A percentile compares a stretch with the other conserved stretches of the same genome.
phyloP scores from a whole-genome alignment of 352 stramenopile genomes.

The Phytopythium vexans region DNA sequence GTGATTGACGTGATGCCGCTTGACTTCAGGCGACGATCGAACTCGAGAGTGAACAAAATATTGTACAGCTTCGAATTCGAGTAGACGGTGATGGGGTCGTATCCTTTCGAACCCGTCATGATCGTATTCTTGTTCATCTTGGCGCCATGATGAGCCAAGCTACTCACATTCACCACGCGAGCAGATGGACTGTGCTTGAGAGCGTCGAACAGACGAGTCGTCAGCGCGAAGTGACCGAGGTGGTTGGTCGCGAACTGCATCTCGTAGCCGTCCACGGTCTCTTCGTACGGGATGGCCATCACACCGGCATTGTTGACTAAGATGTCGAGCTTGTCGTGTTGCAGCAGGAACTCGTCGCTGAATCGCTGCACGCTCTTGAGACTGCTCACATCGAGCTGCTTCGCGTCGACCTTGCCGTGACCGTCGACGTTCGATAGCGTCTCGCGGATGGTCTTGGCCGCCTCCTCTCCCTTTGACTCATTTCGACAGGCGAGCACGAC shows the following conservation, averaged over 20 bases:
- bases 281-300: slow-evolving; percentile 29
- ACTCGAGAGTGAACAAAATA: slow-evolving; percentile 32
- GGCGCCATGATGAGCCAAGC: slow-evolving; percentile 17
- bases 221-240: slow-evolving; percentile 49
- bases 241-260: slow-evolving; percentile 55
- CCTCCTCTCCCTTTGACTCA: neutral
- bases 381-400: slow-evolving; percentile 34
- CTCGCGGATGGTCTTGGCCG: neutral
- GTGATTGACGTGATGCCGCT: slow-evolving; percentile 1
- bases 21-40: slow-evolving; percentile 21
- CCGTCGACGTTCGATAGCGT: neutral
- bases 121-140: slow-evolving; percentile 14
- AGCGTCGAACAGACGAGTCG: slow-evolving; percentile 19
- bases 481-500: slow-evolving; percentile 8
- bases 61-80: slow-evolving; percentile 34
- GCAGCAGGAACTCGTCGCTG: slow-evolving; percentile 16
- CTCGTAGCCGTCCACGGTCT: slow-evolving; percentile 28
- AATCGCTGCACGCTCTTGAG: slow-evolving; percentile 36
- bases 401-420: slow-evolving; percentile 18
- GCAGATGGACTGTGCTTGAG: slow-evolving; percentile 13
- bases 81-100: slow-evolving; percentile 22
- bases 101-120: slow-evolving; percentile 16
- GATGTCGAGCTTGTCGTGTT: slow-evolving; percentile 29
- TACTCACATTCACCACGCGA: slow-evolving; percentile 27
- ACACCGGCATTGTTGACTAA: slow-evolving; percentile 60